Evolutionary conservation across 495 filamentous ascomycete genomes (phyloP).

Genomic region (Talaromyces liani): DNA sequence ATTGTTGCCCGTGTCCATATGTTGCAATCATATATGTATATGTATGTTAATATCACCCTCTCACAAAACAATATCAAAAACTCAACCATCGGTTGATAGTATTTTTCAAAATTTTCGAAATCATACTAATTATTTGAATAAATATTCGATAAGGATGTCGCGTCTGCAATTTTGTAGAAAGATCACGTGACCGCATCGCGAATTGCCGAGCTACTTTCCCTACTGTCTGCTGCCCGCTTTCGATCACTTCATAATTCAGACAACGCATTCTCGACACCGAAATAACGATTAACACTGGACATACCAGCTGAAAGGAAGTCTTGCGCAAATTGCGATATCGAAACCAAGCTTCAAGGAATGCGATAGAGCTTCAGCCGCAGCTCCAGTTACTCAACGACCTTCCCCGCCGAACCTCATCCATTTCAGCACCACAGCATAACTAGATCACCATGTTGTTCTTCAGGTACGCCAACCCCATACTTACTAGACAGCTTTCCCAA

Average conservation of each 20-base stretch:
- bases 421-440: background rate
- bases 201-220: background rate
- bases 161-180: background rate
- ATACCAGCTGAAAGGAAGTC: background rate
- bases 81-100: background rate
- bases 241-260: background rate
- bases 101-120: background rate
- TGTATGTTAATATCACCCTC: background rate
- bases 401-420: background rate
- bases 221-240: background rate
- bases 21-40: background rate
- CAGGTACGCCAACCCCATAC: constrained; percentile 23
- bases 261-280: background rate
- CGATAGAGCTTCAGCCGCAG: background rate
- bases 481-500: background rate
- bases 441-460: constrained; percentile 39
- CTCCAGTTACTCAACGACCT: background rate
- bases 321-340: background rate
- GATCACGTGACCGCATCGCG: background rate
- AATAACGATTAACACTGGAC: background rate
- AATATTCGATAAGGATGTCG: background rate
- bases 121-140: background rate
- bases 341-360: background rate
- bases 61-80: background rate
- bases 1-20: background rate